Evolutionary conservation across 495 filamentous ascomycete genomes (phyloP).

Genomic region (Neurospora cerealis): DNA sequence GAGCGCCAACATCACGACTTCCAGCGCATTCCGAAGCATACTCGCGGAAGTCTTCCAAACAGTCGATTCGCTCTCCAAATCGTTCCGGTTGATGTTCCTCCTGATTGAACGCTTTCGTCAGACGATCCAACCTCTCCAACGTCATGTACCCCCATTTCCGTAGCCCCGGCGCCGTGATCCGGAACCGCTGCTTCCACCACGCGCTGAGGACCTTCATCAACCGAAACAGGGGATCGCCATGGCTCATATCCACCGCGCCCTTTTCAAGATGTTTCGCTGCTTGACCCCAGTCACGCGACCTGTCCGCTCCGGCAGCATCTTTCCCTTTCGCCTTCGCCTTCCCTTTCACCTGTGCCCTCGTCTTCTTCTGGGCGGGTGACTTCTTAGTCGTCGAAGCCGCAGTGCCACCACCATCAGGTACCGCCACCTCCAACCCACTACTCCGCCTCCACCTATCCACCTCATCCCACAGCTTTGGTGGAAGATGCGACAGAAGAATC

Average conservation of each 20-base stretch:
- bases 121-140: conserved; percentile 52
- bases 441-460: conserved; percentile 63
- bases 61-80: conserved; percentile 65
- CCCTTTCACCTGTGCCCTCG: conserved; percentile 17
- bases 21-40: conserved; percentile 64
- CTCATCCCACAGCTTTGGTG: conserved; percentile 54
- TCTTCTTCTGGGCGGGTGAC: conserved; percentile 1
- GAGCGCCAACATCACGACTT: conserved; percentile 77
- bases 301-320: conserved; percentile 35
- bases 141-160: conserved; percentile 83
- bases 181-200: conserved; percentile 85
- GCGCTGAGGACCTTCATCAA: conserved; percentile 63
- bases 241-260: conserved; percentile 58
- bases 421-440: conserved; percentile 47
- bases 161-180: conserved; percentile 66
- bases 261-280: conserved; percentile 58
- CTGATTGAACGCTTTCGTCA: conserved; percentile 54
- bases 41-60: conserved; percentile 55
- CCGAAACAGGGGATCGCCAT: conserved; percentile 73
- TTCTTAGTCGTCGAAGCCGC: conserved; percentile 3
- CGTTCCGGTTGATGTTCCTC: conserved; percentile 47
- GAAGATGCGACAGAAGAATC: conserved; percentile 62
- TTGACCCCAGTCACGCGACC: conserved; percentile 63
- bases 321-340: conserved; percentile 22
- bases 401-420: conserved; percentile 21